Evolutionary conservation across 768 basidiomycete species (phyloP).

Genomic region (Podaxis rugospora): DNA sequence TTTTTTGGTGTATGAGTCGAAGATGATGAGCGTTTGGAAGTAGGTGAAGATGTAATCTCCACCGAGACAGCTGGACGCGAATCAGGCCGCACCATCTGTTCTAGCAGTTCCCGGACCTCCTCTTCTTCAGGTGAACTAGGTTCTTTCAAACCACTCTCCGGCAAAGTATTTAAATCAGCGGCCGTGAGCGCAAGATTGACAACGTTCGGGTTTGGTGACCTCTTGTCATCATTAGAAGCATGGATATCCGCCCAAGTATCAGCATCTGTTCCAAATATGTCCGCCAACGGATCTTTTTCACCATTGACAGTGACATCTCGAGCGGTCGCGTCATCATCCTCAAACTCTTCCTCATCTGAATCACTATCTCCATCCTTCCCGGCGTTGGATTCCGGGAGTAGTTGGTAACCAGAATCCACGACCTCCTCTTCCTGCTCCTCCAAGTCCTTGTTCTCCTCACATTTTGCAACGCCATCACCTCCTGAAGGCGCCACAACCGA

Average conservation of each 20-base stretch:
- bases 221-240: conserved; percentile 22
- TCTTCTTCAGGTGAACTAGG: conserved; percentile 30
- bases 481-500: conserved; percentile 20
- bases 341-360: conserved; percentile 27
- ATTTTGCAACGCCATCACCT: background rate
- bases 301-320: conserved; percentile 26
- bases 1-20: conserved; percentile 26
- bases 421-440: conserved; percentile 17
- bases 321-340: conserved; percentile 35
- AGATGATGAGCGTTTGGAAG: conserved; percentile 29
- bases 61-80: conserved; percentile 27
- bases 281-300: conserved; percentile 48
- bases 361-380: conserved; percentile 29
- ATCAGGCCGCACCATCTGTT: conserved; percentile 36
- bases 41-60: background rate
- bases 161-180: conserved; percentile 27
- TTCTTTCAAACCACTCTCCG: conserved; percentile 23
- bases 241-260: conserved; percentile 59
- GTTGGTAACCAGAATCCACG: conserved; percentile 27
- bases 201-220: conserved; percentile 40
- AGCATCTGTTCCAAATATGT: conserved; percentile 64
- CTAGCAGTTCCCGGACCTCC: conserved; percentile 34
- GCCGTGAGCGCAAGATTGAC: conserved; percentile 51
- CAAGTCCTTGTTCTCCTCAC: conserved; percentile 6
- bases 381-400: conserved; percentile 26